These are phyloP conservation scores for Carpinus viminea DNA, from an alignment of 306 rosid species.

Conservation along the genomic window DNA sequence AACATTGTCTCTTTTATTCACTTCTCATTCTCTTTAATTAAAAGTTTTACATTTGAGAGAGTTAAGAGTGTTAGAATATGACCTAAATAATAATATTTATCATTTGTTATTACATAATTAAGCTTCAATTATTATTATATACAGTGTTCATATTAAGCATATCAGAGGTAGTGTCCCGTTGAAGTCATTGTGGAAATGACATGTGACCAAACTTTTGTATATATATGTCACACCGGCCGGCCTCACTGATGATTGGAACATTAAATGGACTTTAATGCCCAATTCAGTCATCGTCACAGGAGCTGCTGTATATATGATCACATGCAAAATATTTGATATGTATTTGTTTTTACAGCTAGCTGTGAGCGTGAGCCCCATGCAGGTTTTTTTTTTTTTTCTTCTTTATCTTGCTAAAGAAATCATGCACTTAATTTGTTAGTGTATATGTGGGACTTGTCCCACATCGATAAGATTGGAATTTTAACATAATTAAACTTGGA, in stretches of 20 bases:
- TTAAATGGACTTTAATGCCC: neutral
- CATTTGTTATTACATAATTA: too few relatives aligned
- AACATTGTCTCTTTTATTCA: too few relatives aligned
- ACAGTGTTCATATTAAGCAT: neutral
- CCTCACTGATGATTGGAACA: neutral
- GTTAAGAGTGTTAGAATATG: too few relatives aligned
- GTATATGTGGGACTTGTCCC: too few relatives aligned
- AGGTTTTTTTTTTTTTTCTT: neutral
- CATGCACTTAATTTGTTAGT: too few relatives aligned
- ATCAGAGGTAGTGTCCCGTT: neutral
- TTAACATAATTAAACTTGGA: neutral
- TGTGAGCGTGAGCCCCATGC: neutral
- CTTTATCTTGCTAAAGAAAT: neutral
- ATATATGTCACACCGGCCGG: too few relatives aligned
- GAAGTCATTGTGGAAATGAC: neutral
- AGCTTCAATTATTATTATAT: too few relatives aligned
- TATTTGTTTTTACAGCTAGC: neutral
- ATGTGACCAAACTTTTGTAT: neutral
- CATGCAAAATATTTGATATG: neutral
- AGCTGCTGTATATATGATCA: neutral
- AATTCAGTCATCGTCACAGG: neutral
- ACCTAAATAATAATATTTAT: too few relatives aligned
- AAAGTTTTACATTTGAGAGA: too few relatives aligned
- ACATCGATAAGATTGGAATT: too few relatives aligned
- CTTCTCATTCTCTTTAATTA: too few relatives aligned